phyloP scores from a whole-genome alignment of 106 monocot genomes.

The Phalaenopsis aphrodite region DNA sequence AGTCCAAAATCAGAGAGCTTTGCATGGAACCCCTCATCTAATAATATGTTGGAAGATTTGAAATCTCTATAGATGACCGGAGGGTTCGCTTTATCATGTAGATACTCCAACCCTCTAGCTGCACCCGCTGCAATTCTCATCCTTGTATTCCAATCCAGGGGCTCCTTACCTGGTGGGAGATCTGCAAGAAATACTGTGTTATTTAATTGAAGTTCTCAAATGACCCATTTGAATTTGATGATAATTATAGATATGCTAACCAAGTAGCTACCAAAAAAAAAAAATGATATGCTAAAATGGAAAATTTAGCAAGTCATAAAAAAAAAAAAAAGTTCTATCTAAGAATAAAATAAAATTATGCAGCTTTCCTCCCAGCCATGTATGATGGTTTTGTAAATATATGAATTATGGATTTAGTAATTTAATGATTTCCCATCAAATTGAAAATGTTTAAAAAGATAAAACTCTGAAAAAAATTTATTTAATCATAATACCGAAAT shows the following conservation, averaged over 20 bases:
- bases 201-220: neutral
- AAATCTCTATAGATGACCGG: slow-evolving; percentile 74
- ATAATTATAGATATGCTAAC: neutral
- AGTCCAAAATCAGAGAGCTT: slow-evolving; percentile 86
- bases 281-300: neutral
- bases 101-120: slow-evolving; percentile 65
- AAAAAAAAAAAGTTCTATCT: neutral
- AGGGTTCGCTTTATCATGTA: slow-evolving; percentile 66
- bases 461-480: neutral
- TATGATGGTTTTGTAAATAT: neutral
- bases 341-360: neutral
- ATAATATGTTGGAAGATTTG: slow-evolving; percentile 67
- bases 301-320: neutral
- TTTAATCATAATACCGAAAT: neutral
- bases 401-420: neutral
- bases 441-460: neutral
- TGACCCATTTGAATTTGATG: neutral
- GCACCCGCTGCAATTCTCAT: slow-evolving; percentile 83
- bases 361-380: neutral
- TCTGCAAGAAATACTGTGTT: slow-evolving; percentile 19
- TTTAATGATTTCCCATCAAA: neutral
- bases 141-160: slow-evolving; percentile 67
- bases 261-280: neutral
- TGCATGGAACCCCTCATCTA: slow-evolving; percentile 52
- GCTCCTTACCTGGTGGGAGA: slow-evolving; percentile 53